Base-by-base conservation (phyloP, 1,139 yeast genomes). In the Scheffersomyces illinoinensis region DNA sequence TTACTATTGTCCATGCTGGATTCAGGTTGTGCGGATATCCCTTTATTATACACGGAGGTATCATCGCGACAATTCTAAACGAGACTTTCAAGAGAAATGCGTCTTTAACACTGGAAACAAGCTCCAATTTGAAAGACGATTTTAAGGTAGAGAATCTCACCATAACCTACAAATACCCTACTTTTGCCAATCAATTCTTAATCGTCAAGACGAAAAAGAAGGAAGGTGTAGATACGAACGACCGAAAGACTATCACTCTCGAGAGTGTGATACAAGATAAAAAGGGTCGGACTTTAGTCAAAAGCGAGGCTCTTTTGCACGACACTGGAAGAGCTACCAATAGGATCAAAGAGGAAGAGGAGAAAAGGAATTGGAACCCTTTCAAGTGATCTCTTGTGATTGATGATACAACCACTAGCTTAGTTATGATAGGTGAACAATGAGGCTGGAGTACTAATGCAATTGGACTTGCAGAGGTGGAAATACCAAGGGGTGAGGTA, bases 1-100 rank as follows among this genome's bases (percentile, higher is more conserved):
- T 90, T 0, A 84, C 92, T 0, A 80, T 90, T 3, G 80, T 91
- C 33, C 97, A 92, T 71, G 82, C 90, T 55, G 98, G 98, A 0
- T 86, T 89, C 68, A 83, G 84, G 62, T 75, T 93, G 48, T 88
- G 96, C 54, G 98, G 98, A 2, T 93, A 89, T 69, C 98, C 98
- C 1, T 87, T 91, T 65, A 77, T 93, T 49, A 84, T 92, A 0
- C 98, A 93, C 69, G 98, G 98, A 3, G 98, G 98, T 0, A 85
- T 93, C 52, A 73, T 93, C 49, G 97, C 96, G 8, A 89, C 97
- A 0, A 76, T 93, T 17, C 76, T 92, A 59, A 96, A 91, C 68
- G 97, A 93, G 62, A 81, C 90, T 4, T 82, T 87, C 75, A 87
- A 85, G 59, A 73, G 89, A 56, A 83, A 85, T 57, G 88, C 89